Evolutionary conservation across 345 rosid genomes (phyloP), one percentile per base, ranked within the genome.

Genomic region (Ricinus communis): DNA sequence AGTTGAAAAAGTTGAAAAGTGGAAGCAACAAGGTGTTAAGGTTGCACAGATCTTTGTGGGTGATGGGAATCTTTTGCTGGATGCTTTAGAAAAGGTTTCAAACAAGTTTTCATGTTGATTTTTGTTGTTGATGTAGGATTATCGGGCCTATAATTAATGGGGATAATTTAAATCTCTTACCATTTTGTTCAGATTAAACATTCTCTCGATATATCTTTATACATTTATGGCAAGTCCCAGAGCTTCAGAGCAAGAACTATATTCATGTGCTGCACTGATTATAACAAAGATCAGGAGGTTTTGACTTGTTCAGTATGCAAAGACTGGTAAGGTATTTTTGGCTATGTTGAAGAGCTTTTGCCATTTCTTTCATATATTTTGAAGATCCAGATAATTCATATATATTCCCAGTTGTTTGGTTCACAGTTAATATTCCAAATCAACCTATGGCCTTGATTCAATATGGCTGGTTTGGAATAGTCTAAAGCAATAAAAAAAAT

Each of bases 1-100:
- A 81, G 83, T 82, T 65, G 82, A 76, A 57, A 88, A 85, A 73
- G 79, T 90, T 68, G 87, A 88, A 71, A 79, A 70, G 54, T 90
- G 96, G 96, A 86, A 77, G 74, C 72, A 80, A 30, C 73, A 40
- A 31, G 78, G 86, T 73, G n/a, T 46, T 70, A 76, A 82, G 63
- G 70, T 64, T 41, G 41, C 85, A 15, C 77, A 69, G 65, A 77
- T 62, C 53, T 74, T 75, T 41, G 66, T 68, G 60, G 84, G 76
- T 60, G 83, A 81, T 71, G 58, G 41, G 28, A 72, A 59, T 66
- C 49, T 75, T 50, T 66, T 85, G 70, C 69, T 82, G 21, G 77
- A 65, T 67, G 72, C 85, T 66, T 71, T 86, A 43, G 74, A 75
- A 47, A 85, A 86, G 93, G 96, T 90, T 64, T 38, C 51, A 8